Base-by-base conservation (phyloP, 2,329 filamentous ascomycete genomes). In the Aspergillus versicolor region DNA sequence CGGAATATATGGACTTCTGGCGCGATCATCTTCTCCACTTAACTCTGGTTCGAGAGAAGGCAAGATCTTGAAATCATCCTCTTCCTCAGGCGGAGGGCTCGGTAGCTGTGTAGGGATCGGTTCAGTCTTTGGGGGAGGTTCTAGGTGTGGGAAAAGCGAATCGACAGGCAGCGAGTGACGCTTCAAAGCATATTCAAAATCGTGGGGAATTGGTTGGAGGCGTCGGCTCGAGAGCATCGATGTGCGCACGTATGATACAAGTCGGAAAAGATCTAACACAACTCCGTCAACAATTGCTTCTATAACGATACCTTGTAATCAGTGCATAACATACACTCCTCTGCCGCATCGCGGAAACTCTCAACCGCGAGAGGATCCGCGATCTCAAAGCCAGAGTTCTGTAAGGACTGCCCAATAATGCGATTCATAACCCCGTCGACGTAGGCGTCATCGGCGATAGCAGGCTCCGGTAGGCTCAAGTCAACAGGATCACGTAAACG, bases 211-310 rank as follows among this genome's bases (percentile, higher is more conserved):
- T 1, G 84, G 81, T 45, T 79, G 76, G 9, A 75, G 79, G 50
- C 85, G 81, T 47, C 85, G 80, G 50, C 78, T 78, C 44, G 79
- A 77, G 41, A 77, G 71, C 85, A 88, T 88, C 5, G 83, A 85
- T 46, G 78, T 77, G 41, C 80, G 80, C 34, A 85, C 79, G 58
- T 80, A 76, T 30, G 77, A 75, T 38, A 83, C 75, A 60, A 87
- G 80, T 54, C 77, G 76, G 44, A 80, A 76, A 69, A 87, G 80
- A 68, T 82, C 82, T 84, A 66, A 58, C 68, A 65, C 58, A 34
- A n/a, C n/a, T 3, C 43, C 13, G 56, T 63, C 52, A 49, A 65
- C 61, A 68, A 61, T 67, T 30, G 9, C 12, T 47, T 21, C 45
- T 30, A 40, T 47, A 64, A 54, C 43, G 47, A 30, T 41, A 17